Evolutionary conservation across 2,329 filamentous ascomycete genomes (phyloP).

Genomic region (Curvularia eragrostidis): DNA sequence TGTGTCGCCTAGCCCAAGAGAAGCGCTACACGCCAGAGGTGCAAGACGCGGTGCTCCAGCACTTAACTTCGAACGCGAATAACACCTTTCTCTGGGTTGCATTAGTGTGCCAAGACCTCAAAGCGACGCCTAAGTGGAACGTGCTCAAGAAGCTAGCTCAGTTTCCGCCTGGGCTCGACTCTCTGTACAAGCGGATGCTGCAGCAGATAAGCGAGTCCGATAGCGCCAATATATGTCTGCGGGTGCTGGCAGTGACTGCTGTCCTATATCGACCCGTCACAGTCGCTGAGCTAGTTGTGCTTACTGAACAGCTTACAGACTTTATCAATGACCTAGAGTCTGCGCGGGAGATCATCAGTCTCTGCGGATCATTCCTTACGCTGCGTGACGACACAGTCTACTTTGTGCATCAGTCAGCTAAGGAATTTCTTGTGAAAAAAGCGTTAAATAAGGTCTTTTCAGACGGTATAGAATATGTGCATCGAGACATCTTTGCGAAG

Average conservation of each 20-base stretch:
- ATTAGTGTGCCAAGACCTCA: not conserved
- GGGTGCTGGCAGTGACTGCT: slow-evolving; percentile 46
- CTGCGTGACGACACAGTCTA: slow-evolving; percentile 21
- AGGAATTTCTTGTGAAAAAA: slow-evolving; percentile 48
- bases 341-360: slow-evolving; percentile 33
- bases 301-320: slow-evolving; percentile 26
- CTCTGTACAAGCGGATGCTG: slow-evolving; percentile 53
- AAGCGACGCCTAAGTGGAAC: slow-evolving; percentile 20
- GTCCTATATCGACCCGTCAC: slow-evolving; percentile 49
- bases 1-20: slow-evolving; percentile 21
- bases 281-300: slow-evolving; percentile 42
- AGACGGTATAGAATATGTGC: slow-evolving; percentile 16
- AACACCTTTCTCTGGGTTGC: too few species aligned
- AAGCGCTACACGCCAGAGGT: slow-evolving; percentile 47
- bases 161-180: slow-evolving; percentile 49
- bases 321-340: slow-evolving; percentile 1
- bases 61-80: slow-evolving; percentile 41
- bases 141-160: slow-evolving; percentile 20
- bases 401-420: slow-evolving; percentile 55
- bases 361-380: slow-evolving; percentile 48
- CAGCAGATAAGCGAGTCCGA: slow-evolving; percentile 38
- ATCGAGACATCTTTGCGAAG: not conserved
- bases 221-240: slow-evolving; percentile 41
- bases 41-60: slow-evolving; percentile 32
- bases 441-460: not conserved